These are phyloP conservation scores for Saturnispora kantuleensis DNA, from an alignment of 805 yeast species.

Conservation along the genomic window DNA sequence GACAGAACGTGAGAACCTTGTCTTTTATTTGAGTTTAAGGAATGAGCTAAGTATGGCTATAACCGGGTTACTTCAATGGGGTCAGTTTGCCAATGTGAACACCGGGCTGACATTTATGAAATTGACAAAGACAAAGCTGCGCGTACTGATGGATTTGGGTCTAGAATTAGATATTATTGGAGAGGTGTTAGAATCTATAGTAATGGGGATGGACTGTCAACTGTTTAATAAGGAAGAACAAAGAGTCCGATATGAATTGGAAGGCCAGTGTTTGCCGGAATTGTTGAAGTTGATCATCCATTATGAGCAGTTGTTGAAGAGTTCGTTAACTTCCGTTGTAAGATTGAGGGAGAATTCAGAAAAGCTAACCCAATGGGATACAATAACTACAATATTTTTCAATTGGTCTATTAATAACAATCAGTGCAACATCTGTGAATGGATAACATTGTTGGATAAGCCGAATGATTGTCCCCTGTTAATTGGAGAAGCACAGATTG, in stretches of 20 bases:
- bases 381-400: constrained; percentile 10
- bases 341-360: neutral
- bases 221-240: constrained; percentile 13
- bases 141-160: neutral
- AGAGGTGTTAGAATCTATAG: neutral
- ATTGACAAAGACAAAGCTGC: neutral
- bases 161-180: constrained; percentile 3
- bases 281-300: constrained; percentile 17
- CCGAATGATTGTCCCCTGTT: neutral
- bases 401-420: constrained; percentile 13
- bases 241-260: constrained; percentile 5
- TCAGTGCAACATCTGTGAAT: neutral
- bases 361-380: constrained; percentile 13
- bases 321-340: constrained; percentile 10
- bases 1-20: neutral
- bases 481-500: neutral
- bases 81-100: neutral
- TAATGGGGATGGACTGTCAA: constrained; percentile 9
- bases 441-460: neutral
- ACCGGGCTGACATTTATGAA: neutral
- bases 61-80: neutral
- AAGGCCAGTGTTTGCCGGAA: constrained; percentile 8
- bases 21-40: constrained; percentile 2
- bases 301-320: constrained; percentile 15
- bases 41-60: neutral